Base-by-base conservation (phyloP, 106 monocot genomes). In the Dendrobium officinale region DNA sequence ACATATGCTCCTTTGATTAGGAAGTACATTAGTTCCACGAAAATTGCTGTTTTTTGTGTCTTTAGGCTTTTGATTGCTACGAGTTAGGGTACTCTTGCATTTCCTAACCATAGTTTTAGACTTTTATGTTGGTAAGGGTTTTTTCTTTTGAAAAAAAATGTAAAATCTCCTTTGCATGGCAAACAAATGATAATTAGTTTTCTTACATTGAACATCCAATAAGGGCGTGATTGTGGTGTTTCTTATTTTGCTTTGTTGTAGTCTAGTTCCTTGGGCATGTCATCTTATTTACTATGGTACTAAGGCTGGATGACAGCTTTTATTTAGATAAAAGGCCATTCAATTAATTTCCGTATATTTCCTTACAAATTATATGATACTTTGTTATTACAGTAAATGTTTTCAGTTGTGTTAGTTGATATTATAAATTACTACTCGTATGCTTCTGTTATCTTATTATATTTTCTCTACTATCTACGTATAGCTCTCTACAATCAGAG, bases 401-500 rank as follows among this genome's bases (percentile, higher is more conserved):
- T 77, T 9, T 83, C 40, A 22, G 10, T 54, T 7, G 19, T 77
- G 37, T 40, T 44, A 61, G 19, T 78, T 55, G 17, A 55, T 67
- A 79, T 78, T 67, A 68, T 26, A 73, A 26, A 75, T 67, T 61
- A 82, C 48, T 58, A 73, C 78, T 68, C 66, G 67, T 58, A 79
- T 77, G 47, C 2, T 77, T 29, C 67, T 83, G 77, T 79, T 83
- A 80, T 90, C 87, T 91, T 85, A 91, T 87, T 26, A 54, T 85
- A 88, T 76, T 92, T 83, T 89, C 83, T 97, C 79, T 89, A 89
- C 86, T 91, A 97, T 89, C 86, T 92, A 93, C 64, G 76, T 86
- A 91, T 98, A 98, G 98, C 92, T 92, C 83, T 92, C 84, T 95
- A 92, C 87, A 86, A 92, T 83, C 94, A 88, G 81, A 85, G 55